Evolutionary conservation across 768 basidiomycete genomes (phyloP), one percentile per base, ranked within the genome.

Genomic region (Leccinum sublutescens): DNA sequence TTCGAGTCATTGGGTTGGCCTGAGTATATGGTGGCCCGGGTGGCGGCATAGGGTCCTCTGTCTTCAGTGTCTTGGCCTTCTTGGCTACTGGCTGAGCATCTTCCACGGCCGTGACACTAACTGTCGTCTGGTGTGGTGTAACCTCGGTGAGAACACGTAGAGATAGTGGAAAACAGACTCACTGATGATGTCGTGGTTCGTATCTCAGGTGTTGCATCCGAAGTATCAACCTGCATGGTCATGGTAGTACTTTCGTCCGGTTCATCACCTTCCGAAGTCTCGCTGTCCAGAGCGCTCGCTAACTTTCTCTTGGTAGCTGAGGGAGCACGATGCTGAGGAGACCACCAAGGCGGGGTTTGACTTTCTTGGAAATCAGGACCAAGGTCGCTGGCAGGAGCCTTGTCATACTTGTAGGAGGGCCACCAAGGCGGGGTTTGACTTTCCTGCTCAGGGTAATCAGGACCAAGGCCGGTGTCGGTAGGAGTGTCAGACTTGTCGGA

Each of bases 291-390:
- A 43, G 12, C 29, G 4, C 6, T 15, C 38, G 23, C 15, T 19
- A 57, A 21, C 56, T 43, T 57, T 45, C 40, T 57, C 50, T 57
- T 57, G 12, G 19, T 15, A 23, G 29, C 38, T 3, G 38, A 57
- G 50, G 43, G 31, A 47, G n/a, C 7, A 40, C 21, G 19, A 56
- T 19, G 7, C 6, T 48, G 21, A 48, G 21, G 21, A 9, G 17
- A 17, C 23, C 23, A 23, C 23, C 23, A 23, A 23, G 23, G 23
- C 23, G 23, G 23, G 23, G 23, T 23, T 23, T 23, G 23, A 23
- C 23, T 23, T 23, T 23, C 23, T 3, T 23, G 23, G 23, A 23
- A 23, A 23, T 23, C 23, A 23, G 23, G 23, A 23, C 23, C 23
- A 23, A 23, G 23, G 23, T 23, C 23, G 23, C 23, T 3, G 3